Conservation (phyloP, 2,329 filamentous ascomycete genomes). For the Coniosporium tulheliwenetii region DNA sequence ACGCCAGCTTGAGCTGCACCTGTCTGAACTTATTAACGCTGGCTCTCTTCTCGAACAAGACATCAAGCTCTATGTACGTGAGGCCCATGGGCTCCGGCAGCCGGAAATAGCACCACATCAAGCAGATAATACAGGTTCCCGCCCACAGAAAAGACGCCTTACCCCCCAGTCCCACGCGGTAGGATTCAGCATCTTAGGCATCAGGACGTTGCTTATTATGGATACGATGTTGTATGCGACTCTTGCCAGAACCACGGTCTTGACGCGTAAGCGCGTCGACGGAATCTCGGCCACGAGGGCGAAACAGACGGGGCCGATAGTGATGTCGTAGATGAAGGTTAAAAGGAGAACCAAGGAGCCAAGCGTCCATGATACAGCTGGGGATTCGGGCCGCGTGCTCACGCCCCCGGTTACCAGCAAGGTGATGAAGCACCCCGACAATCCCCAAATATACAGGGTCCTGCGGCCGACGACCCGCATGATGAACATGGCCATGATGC, state of each 20-base stretch:
- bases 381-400: slow-evolving; percentile 50
- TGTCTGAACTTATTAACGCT: slow-evolving; percentile 20
- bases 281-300: slow-evolving; percentile 76
- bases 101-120: slow-evolving; percentile 28
- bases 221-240: slow-evolving; percentile 64
- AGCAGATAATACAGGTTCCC: slow-evolving; percentile 16
- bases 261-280: slow-evolving; percentile 70
- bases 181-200: slow-evolving; percentile 87
- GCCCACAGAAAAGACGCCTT: slow-evolving; percentile 27
- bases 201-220: slow-evolving; percentile 68
- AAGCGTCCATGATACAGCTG: slow-evolving; percentile 47
- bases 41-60: slow-evolving; percentile 24
- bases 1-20: too few relatives aligned
- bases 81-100: slow-evolving; percentile 27
- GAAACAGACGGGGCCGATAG: slow-evolving; percentile 80
- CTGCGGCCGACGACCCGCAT: slow-evolving; percentile 58
- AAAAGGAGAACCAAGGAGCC: slow-evolving; percentile 75
- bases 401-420: slow-evolving; percentile 74
- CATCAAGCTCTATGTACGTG: slow-evolving; percentile 25
- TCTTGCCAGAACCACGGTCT: slow-evolving; percentile 76
- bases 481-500: slow-evolving; percentile 74
- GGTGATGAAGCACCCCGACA: slow-evolving; percentile 59
- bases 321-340: slow-evolving; percentile 72
- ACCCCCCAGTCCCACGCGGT: slow-evolving; percentile 64
- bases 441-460: slow-evolving; percentile 59